phyloP scores from a whole-genome alignment of 805 yeast species.

The Lachancea waltii region DNA sequence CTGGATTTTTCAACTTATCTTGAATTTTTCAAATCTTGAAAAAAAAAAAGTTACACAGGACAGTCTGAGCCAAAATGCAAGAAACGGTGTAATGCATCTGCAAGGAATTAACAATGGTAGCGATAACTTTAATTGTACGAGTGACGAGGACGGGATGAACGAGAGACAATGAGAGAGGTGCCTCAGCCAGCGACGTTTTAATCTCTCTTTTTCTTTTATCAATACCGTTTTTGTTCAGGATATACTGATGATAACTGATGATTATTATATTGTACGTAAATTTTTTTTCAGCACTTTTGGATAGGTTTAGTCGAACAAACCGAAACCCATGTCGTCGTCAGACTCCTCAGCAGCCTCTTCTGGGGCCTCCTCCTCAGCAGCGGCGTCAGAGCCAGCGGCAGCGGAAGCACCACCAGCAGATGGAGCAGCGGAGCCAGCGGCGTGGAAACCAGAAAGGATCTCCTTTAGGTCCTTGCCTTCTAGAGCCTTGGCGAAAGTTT shows the following conservation, averaged over 20 bases:
- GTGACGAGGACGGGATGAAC: too few relatives aligned
- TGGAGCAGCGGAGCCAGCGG: conserved; percentile 39
- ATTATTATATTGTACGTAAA: not conserved
- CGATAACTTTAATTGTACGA: too few relatives aligned
- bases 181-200: too few relatives aligned
- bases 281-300: not conserved
- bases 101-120: too few relatives aligned
- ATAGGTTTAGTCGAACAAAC: conserved; percentile 76
- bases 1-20: not conserved
- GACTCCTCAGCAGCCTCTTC: conserved; percentile 60
- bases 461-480: conserved; percentile 75
- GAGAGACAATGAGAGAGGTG: too few relatives aligned
- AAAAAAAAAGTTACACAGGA: not conserved
- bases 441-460: conserved; percentile 54
- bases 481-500: conserved; percentile 73
- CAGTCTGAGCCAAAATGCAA: too few relatives aligned
- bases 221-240: not conserved
- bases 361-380: conserved; percentile 48
- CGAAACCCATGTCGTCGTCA: conserved; percentile 89
- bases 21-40: not conserved
- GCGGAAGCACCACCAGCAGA: conserved; percentile 40
- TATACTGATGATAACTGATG: not conserved
- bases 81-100: too few relatives aligned
- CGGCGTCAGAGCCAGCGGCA: conserved; percentile 41
- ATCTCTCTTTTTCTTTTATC: too few relatives aligned